Percentiles rank a stretch among this genome's conserved stretches.
Conservation (phyloP, 257 asterid genomes). For the Mitragyna speciosa region DNA sequence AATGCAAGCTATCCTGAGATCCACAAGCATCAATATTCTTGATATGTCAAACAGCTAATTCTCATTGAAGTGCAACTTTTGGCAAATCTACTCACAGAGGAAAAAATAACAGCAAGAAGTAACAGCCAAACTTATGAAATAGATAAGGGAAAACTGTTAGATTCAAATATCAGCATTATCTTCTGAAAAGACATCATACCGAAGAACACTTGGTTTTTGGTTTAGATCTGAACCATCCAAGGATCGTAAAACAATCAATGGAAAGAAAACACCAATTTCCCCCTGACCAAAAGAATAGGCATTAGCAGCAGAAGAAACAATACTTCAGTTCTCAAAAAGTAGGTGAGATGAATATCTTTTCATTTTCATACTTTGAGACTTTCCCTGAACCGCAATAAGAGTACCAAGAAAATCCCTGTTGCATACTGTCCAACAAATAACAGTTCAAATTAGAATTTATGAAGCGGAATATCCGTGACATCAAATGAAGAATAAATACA, state of each 20-base stretch:
- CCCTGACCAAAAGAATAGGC: conserved; percentile 52
- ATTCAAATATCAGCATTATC: conserved; percentile 18
- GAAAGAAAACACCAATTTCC: conserved; percentile 96
- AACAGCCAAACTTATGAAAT: conserved; percentile 15
- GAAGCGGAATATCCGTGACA: not conserved
- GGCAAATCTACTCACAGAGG: not conserved
- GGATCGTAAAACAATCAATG: conserved; percentile 75
- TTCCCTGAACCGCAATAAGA: conserved; percentile 87
- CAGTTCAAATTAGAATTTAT: not conserved
- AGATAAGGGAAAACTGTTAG: conserved; percentile 14
- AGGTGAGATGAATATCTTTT: conserved; percentile 1
- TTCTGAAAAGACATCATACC: conserved; percentile 52
- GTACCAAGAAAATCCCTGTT: conserved; percentile 80
- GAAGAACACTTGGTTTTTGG: conserved; percentile 73
- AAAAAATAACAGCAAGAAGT: not conserved
- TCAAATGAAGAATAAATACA: conserved; percentile 13
- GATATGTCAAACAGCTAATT: not conserved
- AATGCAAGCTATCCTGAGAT: not conserved
- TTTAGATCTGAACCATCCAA: conserved; percentile 88
- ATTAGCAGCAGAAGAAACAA: conserved; percentile 26
- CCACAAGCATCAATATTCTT: not conserved
- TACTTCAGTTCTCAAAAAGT: conserved; percentile 19
- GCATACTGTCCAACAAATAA: conserved; percentile 63
- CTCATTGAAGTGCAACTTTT: not conserved
- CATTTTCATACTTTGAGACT: conserved; percentile 69